Conservation (phyloP, 164 flowering plant species). For the Magnolia changhungtana region DNA sequence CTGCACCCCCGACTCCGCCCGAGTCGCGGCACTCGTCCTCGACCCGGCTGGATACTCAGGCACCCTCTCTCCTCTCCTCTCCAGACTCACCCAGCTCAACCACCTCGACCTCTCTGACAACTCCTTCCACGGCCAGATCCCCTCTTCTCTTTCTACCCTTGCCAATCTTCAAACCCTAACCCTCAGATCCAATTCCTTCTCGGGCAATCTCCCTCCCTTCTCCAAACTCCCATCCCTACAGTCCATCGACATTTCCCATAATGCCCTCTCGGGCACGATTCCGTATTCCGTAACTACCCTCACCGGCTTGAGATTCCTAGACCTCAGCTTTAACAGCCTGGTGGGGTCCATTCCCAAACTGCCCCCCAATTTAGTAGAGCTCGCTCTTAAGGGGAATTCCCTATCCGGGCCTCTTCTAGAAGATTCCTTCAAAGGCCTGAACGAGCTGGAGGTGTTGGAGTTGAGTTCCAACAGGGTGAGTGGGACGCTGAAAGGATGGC, state of each 20-base stretch:
- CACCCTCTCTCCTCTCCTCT: conserved; percentile 55
- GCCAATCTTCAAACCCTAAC: conserved; percentile 40
- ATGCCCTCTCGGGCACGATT: conserved; percentile 53
- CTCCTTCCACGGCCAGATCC: conserved; percentile 57
- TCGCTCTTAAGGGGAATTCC: conserved; percentile 54
- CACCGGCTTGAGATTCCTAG: conserved; percentile 38
- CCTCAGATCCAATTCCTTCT: conserved; percentile 62
- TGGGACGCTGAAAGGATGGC: conserved; percentile 51
- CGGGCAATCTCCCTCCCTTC: conserved; percentile 50
- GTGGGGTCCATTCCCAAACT: conserved; percentile 57
- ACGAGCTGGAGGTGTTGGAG: conserved; percentile 56
- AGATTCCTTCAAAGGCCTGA: conserved; percentile 42
- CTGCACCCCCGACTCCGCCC: conserved; percentile 44
- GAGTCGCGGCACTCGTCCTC: conserved; percentile 49
- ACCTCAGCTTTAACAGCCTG: conserved; percentile 73
- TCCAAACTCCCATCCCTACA: conserved; percentile 39
- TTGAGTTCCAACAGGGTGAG: conserved; percentile 60
- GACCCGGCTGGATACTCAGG: conserved; percentile 72
- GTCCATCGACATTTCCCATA: conserved; percentile 53
- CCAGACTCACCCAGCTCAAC: conserved; percentile 49
- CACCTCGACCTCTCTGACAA: conserved; percentile 63
- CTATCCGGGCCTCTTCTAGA: conserved; percentile 45
- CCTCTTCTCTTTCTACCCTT: conserved; percentile 54
- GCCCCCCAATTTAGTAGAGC: conserved; percentile 48
- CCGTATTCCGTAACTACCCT: conserved; percentile 37